Evolutionary conservation across 306 rosid genomes (phyloP), one percentile per base, ranked within the genome.

Genomic region (Trichosanthes truncata): DNA sequence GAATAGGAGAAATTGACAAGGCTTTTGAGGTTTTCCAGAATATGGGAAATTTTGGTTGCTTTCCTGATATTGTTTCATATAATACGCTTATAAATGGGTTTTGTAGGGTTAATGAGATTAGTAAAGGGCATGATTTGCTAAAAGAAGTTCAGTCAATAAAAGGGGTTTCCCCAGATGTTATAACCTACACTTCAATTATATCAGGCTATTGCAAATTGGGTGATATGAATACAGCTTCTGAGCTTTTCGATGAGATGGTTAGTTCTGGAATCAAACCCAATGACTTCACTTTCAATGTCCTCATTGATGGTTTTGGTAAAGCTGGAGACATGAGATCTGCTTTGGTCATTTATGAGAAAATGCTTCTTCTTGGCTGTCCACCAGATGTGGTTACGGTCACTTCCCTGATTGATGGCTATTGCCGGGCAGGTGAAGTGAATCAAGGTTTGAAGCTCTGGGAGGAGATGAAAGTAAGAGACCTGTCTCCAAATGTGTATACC

Each of bases 41-140:
- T 41, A 92, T 94, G 92, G 84, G 38, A 81, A 90, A 77, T 74
- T 89, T 80, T 83, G 89, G 90, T 82, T 92, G 92, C 84, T 87
- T 63, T n/a, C 93, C 98, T 0, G 93, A 93, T 72, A 63, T 87
- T 38, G 84, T 89, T 82, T 91, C 93, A 0, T 90, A 83, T 82
- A 93, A 92, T 83, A 93, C 91, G 43, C 86, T 93, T 63, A 89
- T 93, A 79, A 86, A 82, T 78, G 98, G 97, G 52, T 85, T 90
- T n/a, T 93, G 93, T 85, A 82, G 87, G 88, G 77, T 75, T 76
- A 85, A 85, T 76, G 84, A 84, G 80, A 87, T 90, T 26, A 87
- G 88, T 78, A 88, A 80, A 78, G 98, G 93, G 51, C 76, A 79
- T 40, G 79, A 38, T 51, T 81, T 93, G 51, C 81, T 93, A 7